Base-by-base conservation (phyloP, 83 land plant genomes). In the Isoetes engelmannii region DNA sequence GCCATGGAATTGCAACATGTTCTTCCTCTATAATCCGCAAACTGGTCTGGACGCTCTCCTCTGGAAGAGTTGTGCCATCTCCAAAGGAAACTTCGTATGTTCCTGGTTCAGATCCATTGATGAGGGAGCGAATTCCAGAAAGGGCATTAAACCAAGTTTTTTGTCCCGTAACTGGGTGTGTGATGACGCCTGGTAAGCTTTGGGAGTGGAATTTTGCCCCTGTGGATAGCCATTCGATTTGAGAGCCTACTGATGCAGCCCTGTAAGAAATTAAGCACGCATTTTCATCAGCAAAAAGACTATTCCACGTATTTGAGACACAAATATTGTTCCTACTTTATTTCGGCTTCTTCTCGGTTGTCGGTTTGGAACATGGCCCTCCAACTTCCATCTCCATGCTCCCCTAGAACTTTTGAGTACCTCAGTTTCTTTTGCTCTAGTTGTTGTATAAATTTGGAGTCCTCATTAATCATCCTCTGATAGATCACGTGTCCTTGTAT, bases 11-110 rank as follows among this genome's bases (percentile, higher is more conserved):
- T 9, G 73, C 73, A 0, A 80, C 61, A 67, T 74, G 47, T 45
- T 77, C 81, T 48, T 80, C 80, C 61, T 76, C 81, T 28, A 83
- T 67, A 5, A 74, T 64, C 56, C 68, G 56, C 69, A 28, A 67
- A 44, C 80, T 75, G 48, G 63, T 47, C 59, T 69, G 60, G 57
- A 82, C 60, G 10, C 68, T 45, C 15, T 72, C 45, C 15, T 28
- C 10, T 4, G 85, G 69, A 5, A 80, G 21, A 37, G 43, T 44
- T 9, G 75, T 45, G 17, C 75, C 79, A 18, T 79, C 81, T 0
- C 63, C 77, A 5, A n/a, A 12, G 5, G 42, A 6, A 59, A 74
- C 37, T 45, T 37, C 47, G 43, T 71, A 63, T 4, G 49, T 44
- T 48, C 67, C 44, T 8, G n/a, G 37, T 56, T 50, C 69, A 37